phyloP scores from a whole-genome alignment of 352 stramenopile species.

The Globisporangium canariense region DNA sequence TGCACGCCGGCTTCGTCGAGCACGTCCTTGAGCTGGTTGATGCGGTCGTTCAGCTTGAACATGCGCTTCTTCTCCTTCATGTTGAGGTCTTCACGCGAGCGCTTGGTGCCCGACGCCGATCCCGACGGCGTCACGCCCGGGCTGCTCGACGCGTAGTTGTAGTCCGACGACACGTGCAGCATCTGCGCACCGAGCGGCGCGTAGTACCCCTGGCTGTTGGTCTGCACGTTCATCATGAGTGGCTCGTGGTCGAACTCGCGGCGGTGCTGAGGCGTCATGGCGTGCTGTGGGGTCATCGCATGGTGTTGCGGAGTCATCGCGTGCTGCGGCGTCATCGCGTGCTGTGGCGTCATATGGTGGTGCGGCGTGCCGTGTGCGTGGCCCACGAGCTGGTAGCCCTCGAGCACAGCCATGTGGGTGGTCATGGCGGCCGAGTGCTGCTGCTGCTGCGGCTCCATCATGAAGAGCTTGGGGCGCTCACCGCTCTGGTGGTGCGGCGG shows the following conservation, averaged over 20 bases:
- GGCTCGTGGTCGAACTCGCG: constrained; percentile 56
- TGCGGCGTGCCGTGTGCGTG: constrained; percentile 28
- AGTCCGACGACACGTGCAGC: constrained; percentile 57
- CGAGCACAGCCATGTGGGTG: constrained; percentile 17
- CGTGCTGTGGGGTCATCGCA: constrained; percentile 43
- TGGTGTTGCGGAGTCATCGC: constrained; percentile 43
- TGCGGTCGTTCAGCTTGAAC: constrained; percentile 88
- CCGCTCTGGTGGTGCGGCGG: constrained; percentile 39
- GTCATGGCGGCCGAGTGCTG: constrained; percentile 17
- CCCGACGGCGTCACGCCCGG: constrained; percentile 29
- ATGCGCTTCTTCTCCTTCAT: constrained; percentile 88
- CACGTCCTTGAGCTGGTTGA: constrained; percentile 69
- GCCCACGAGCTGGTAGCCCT: constrained; percentile 43
- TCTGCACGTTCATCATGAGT: constrained; percentile 53
- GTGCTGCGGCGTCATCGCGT: constrained; percentile 47
- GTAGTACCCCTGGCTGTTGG: constrained; percentile 39
- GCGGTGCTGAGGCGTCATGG: constrained; percentile 39
- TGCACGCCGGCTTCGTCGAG: constrained; percentile 62
- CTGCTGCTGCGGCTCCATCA: constrained; percentile 27
- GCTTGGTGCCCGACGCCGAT: constrained; percentile 40
- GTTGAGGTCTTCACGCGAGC: constrained; percentile 78
- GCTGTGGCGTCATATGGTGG: constrained; percentile 35
- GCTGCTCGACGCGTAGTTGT: constrained; percentile 42
- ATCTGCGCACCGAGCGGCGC: constrained; percentile 39
- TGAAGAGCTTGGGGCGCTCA: constrained; percentile 55